Conservation (phyloP, 2,329 filamentous ascomycete species). For the Colletotrichum euphorbiae region DNA sequence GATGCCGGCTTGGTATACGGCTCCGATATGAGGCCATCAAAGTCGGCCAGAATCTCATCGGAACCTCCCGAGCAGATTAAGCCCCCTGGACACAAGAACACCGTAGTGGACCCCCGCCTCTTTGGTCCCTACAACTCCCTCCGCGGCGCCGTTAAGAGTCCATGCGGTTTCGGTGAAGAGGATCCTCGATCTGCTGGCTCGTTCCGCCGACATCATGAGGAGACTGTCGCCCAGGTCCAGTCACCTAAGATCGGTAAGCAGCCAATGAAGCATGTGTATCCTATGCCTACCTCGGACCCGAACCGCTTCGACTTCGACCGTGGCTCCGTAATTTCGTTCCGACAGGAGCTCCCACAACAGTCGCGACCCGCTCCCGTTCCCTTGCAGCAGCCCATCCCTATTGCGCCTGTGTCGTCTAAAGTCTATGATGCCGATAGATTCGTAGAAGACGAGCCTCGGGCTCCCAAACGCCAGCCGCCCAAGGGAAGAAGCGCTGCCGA, state of each 20-base stretch:
- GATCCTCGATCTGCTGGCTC: slow-evolving; percentile 45
- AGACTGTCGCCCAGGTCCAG: slow-evolving; percentile 50
- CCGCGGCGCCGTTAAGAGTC: slow-evolving; percentile 64
- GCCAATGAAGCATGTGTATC: slow-evolving; percentile 72
- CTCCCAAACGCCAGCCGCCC: slow-evolving; percentile 49
- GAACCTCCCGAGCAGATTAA: slow-evolving; percentile 38
- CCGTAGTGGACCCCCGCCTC: slow-evolving; percentile 67
- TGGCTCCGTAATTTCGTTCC: slow-evolving; percentile 59
- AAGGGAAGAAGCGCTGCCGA: slow-evolving; percentile 55
- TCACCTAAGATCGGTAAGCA: slow-evolving; percentile 48
- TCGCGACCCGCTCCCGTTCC: slow-evolving; percentile 70
- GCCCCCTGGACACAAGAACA: slow-evolving; percentile 46
- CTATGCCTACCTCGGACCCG: slow-evolving; percentile 75
- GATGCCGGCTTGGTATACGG: slow-evolving; percentile 59
- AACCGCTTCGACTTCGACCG: slow-evolving; percentile 68
- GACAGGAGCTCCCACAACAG: slow-evolving; percentile 53
- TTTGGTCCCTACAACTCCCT: slow-evolving; percentile 73
- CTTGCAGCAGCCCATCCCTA: slow-evolving; percentile 87
- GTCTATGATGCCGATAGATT: slow-evolving; percentile 69
- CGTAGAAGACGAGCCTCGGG: slow-evolving; percentile 52
- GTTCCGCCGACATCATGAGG: slow-evolving; percentile 51
- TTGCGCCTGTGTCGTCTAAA: slow-evolving; percentile 76
- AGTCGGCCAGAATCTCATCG: slow-evolving; percentile 35
- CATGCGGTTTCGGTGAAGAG: slow-evolving; percentile 64
- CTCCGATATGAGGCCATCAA: slow-evolving; percentile 45